Conservation (phyloP, 108 stramenopile genomes). For the Aurantiochytrium sp. region DNA sequence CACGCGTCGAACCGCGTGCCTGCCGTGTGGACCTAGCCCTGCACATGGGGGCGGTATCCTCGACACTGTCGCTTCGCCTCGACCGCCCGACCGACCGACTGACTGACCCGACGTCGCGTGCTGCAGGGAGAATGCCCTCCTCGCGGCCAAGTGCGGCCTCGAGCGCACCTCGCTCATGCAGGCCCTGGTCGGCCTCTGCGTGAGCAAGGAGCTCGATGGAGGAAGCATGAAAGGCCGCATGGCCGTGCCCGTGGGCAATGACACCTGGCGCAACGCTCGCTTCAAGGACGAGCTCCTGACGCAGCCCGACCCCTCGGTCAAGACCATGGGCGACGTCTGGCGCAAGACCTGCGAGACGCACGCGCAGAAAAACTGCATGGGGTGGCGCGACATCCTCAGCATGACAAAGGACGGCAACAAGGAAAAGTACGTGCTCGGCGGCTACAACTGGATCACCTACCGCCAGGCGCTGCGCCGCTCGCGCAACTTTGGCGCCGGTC, state of each 20-base stretch:
- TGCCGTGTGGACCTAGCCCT: too few species aligned
- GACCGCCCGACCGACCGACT: neutral
- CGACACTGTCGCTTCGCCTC: too few species aligned
- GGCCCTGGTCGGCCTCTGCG: neutral
- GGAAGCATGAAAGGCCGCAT: neutral
- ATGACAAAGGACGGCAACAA: slow-evolving; percentile 25
- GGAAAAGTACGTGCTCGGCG: slow-evolving; percentile 2
- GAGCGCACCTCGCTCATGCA: neutral
- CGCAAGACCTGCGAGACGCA: neutral
- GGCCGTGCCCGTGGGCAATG: neutral
- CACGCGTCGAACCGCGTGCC: too few species aligned
- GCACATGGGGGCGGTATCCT: too few species aligned
- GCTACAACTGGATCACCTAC: slow-evolving; percentile 30
- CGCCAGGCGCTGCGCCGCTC: neutral
- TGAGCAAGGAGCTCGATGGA: neutral
- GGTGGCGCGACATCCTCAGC: slow-evolving; percentile 17
- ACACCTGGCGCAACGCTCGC: neutral
- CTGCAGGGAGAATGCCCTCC: neutral
- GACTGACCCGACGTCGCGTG: neutral
- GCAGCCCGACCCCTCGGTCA: neutral
- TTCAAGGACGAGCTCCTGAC: neutral
- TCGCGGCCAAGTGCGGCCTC: neutral
- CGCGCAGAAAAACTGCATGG: neutral
- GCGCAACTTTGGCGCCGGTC: slow-evolving; percentile 5
- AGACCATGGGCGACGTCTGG: slow-evolving; percentile 14